Evolutionary conservation across 345 rosid genomes (phyloP).

Genomic region (Balakata baccata): DNA sequence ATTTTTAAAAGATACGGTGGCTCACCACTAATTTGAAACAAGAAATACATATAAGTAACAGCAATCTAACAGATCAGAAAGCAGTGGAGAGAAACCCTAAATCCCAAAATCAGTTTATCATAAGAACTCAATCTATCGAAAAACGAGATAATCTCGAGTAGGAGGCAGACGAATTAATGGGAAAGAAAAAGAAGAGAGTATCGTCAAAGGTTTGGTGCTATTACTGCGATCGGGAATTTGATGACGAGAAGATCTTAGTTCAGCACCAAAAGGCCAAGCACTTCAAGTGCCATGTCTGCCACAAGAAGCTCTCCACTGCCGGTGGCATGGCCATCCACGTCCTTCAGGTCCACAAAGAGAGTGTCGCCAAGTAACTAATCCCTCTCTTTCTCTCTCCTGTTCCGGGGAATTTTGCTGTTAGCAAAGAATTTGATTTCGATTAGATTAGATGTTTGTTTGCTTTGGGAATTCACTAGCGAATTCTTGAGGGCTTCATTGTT

Average conservation of each 20-base stretch:
- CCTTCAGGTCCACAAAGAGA: slow-evolving; percentile 97
- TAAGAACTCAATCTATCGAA: background rate
- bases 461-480: too few species aligned
- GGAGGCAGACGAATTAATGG: slow-evolving; percentile 43
- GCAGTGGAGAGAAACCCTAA: background rate
- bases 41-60: too few species aligned
- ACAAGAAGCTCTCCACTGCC: slow-evolving; percentile 97
- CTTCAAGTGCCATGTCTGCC: slow-evolving; percentile 98
- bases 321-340: slow-evolving; percentile 99
- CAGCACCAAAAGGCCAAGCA: slow-evolving; percentile 99
- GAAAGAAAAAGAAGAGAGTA: slow-evolving; percentile 97
- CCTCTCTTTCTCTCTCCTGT: background rate
- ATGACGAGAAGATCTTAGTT: slow-evolving; percentile 96
- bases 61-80: background rate
- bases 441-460: background rate
- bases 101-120: background rate
- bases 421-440: background rate
- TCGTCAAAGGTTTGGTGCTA: slow-evolving; percentile 95
- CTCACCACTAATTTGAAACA: too few species aligned
- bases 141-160: background rate
- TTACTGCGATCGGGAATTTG: slow-evolving; percentile 98
- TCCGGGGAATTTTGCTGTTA: background rate
- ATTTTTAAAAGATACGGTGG: too few species aligned
- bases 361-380: slow-evolving; percentile 65
- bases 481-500: background rate